phyloP scores from a whole-genome alignment of 192 early-diverging fungal genomes.

The Coemansia sp. region DNA sequence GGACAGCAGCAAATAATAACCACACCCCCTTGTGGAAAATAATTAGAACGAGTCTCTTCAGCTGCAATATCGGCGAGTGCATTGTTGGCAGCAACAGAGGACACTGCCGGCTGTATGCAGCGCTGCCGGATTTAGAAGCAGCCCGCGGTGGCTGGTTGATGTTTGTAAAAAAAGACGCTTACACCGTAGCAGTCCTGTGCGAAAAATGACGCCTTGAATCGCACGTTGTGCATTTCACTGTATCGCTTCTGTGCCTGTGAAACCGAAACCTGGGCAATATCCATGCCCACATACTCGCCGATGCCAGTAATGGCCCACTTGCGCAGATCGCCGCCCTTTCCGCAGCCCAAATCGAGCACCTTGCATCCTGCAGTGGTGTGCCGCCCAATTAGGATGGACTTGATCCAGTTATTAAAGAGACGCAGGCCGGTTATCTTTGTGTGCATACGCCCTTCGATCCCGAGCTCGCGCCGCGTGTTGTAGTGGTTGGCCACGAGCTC shows the following conservation, averaged over 20 bases:
- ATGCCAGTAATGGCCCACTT: conserved; percentile 77
- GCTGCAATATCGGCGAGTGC: too few species aligned
- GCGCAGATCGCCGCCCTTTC: conserved; percentile 88
- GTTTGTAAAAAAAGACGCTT: not conserved
- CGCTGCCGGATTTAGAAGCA: too few species aligned
- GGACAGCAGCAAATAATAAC: not conserved
- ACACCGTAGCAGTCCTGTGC: conserved; percentile 83
- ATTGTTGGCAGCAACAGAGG: too few species aligned
- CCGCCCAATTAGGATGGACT: conserved; percentile 76
- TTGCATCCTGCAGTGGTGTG: conserved; percentile 54
- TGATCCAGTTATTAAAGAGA: conserved; percentile 97
- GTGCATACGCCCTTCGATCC: conserved; percentile 66
- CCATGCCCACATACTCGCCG: conserved; percentile 72
- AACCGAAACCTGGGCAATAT: conserved; percentile 86
- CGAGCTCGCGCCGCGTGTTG: conserved; percentile 81
- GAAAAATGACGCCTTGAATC: conserved; percentile 74
- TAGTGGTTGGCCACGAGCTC: conserved; percentile 72
- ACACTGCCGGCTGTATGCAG: too few species aligned
- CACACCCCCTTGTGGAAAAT: too few species aligned
- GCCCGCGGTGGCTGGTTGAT: too few species aligned
- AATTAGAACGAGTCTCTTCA: too few species aligned
- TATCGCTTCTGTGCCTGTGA: conserved; percentile 76
- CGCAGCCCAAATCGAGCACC: conserved; percentile 91
- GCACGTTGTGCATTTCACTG: conserved; percentile 47
- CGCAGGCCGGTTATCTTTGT: conserved; percentile 84